A percentile compares a stretch with the other conserved stretches of the same genome.
phyloP scores from a whole-genome alignment of 371 early-diverging fungal genomes.

The Circinella umbellata region DNA sequence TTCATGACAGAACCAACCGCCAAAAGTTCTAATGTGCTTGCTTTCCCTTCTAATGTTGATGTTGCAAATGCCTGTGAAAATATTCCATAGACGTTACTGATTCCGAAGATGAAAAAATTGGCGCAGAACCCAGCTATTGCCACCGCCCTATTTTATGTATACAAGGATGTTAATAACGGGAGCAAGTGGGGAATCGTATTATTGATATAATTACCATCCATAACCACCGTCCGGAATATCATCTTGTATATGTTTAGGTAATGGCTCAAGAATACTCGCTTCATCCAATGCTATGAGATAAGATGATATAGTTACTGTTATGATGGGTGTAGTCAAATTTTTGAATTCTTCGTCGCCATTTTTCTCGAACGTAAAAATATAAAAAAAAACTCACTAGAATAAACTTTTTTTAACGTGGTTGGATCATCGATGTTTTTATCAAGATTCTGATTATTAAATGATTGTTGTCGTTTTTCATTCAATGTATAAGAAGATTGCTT shows the following conservation, averaged over 20 bases:
- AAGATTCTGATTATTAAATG: background rate
- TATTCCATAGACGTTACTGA: conserved; percentile 45
- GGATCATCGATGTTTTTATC: background rate
- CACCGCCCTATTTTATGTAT: conserved; percentile 31
- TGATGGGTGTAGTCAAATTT: background rate
- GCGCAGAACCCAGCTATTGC: conserved; percentile 37
- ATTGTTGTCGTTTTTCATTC: background rate
- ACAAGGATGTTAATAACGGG: conserved; percentile 2
- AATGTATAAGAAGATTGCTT: background rate
- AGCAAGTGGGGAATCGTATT: too few species aligned
- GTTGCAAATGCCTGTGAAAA: conserved; percentile 43
- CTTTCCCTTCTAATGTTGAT: conserved; percentile 35
- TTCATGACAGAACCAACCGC: conserved; percentile 54
- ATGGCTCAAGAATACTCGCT: conserved; percentile 38
- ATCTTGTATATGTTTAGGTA: conserved; percentile 27
- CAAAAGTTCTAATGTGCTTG: conserved; percentile 48
- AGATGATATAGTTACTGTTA: background rate
- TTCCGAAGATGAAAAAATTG: conserved; percentile 47
- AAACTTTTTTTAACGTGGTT: background rate
- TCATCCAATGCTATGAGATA: conserved; percentile 26
- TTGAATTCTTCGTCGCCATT: background rate
- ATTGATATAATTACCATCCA: conserved; percentile 32
- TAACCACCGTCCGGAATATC: conserved; percentile 46
- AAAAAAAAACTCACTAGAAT: conserved; percentile 3
- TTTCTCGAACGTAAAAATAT: background rate